phyloP scores from a whole-genome alignment of 2,329 filamentous ascomycete genomes.

The Alternaria gaisen region DNA sequence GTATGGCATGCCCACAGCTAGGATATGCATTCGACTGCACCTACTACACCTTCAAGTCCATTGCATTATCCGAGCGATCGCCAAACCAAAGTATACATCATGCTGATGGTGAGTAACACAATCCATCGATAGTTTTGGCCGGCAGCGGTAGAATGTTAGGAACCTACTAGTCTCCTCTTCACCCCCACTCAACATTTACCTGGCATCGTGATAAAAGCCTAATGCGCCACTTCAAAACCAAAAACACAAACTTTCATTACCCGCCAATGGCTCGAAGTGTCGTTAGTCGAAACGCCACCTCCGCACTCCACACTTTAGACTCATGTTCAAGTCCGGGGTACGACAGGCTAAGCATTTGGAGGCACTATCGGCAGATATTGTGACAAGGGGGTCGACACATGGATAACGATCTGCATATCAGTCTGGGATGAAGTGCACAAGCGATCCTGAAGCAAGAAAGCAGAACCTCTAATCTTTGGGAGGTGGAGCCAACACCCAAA shows the following conservation, averaged over 20 bases:
- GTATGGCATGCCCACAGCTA: neutral
- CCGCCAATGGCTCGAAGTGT: neutral
- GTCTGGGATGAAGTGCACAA: slow-evolving; percentile 1
- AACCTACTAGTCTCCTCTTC: neutral
- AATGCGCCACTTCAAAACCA: slow-evolving; percentile 5
- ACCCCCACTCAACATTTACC: neutral
- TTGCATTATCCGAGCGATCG: neutral
- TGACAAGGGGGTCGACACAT: slow-evolving; percentile 6
- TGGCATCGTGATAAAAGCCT: neutral
- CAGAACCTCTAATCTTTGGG: no score
- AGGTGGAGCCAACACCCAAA: neutral
- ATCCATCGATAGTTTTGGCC: neutral
- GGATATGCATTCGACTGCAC: neutral
- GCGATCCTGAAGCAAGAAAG: neutral
- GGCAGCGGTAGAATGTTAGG: neutral
- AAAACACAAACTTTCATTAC: neutral
- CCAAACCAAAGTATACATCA: neutral
- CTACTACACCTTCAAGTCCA: neutral
- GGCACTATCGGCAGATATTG: slow-evolving; percentile 34
- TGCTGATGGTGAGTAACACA: neutral
- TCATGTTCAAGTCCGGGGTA: slow-evolving; percentile 26
- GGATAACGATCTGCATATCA: slow-evolving; percentile 20
- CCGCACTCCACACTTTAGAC: slow-evolving; percentile 34
- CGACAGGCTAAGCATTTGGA: slow-evolving; percentile 20
- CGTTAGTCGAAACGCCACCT: slow-evolving; percentile 14